phyloP scores from a whole-genome alignment of 2,329 filamentous ascomycete species.

The Aspergillus luchuensis region DNA sequence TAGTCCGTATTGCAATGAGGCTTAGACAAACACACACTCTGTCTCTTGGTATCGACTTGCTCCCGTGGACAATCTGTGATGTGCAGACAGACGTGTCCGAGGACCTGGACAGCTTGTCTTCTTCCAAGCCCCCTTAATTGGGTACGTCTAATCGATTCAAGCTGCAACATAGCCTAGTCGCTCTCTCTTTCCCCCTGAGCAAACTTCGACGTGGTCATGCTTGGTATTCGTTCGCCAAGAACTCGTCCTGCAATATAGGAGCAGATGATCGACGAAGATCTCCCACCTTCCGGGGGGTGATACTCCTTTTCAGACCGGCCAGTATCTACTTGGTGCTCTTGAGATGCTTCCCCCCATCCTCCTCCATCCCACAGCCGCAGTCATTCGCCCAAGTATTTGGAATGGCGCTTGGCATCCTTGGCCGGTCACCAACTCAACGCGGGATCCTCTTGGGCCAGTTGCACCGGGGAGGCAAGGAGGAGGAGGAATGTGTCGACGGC shows the following conservation, averaged over 20 bases:
- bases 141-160: not conserved
- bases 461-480: conserved; percentile 12
- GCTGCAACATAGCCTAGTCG: not conserved
- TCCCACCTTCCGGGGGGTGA: conserved; percentile 12
- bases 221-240: conserved; percentile 19
- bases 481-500: conserved; percentile 10
- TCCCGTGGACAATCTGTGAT: not conserved
- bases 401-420: conserved; percentile 13
- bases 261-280: conserved; percentile 27
- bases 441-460: conserved; percentile 2
- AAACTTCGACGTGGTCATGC: conserved; percentile 6
- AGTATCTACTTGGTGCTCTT: not conserved
- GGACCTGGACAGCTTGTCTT: not conserved
- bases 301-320: conserved; percentile 8
- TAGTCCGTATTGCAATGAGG: not conserved
- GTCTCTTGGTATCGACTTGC: not conserved
- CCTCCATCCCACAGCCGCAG: not conserved
- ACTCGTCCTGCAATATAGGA: conserved; percentile 12
- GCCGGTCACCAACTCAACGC: conserved; percentile 10
- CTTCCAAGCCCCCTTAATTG: not conserved
- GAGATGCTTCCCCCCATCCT: not conserved
- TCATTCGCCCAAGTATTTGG: conserved; percentile 7
- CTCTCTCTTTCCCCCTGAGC: not conserved
- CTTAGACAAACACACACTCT: not conserved
- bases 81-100: not conserved